These are phyloP conservation scores for Grammothele lineata DNA, from an alignment of 768 basidiomycete genomes.

Conservation along the genomic window DNA sequence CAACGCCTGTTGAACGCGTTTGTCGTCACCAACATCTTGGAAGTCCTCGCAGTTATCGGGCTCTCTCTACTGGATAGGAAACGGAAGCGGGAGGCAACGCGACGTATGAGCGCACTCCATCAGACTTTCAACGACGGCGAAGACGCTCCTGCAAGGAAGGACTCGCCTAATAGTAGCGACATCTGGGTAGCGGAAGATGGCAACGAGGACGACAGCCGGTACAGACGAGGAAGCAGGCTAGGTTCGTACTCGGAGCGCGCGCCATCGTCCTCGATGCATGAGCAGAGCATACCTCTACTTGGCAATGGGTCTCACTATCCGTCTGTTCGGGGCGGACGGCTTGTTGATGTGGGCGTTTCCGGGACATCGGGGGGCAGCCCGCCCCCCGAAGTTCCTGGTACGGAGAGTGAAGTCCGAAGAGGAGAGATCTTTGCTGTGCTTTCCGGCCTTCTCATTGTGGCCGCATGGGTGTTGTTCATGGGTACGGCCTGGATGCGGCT, in stretches of 20 bases:
- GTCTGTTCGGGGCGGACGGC: slow-evolving; percentile 21
- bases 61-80: slow-evolving; percentile 46
- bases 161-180: no score
- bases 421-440: slow-evolving; percentile 48
- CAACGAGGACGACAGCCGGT: slow-evolving; percentile 13
- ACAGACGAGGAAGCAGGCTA: no score
- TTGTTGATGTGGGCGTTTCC: slow-evolving; percentile 10
- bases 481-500: slow-evolving; percentile 55
- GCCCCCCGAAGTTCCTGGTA: slow-evolving; percentile 9
- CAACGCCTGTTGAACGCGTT: slow-evolving; percentile 58
- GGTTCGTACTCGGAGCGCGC: slow-evolving; percentile 1
- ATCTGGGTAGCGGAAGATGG: slow-evolving; percentile 4
- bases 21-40: slow-evolving; percentile 51
- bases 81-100: slow-evolving; percentile 29
- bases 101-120: slow-evolving; percentile 15
- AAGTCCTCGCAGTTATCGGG: slow-evolving; percentile 46
- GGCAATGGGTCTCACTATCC: slow-evolving; percentile 14
- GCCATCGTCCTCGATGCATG: slow-evolving; percentile 13
- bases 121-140: slow-evolving; percentile 9
- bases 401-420: slow-evolving; percentile 29
- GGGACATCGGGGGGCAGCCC: no score
- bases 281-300: slow-evolving; percentile 22
- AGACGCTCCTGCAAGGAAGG: slow-evolving; percentile 4
- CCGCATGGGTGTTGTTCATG: slow-evolving; percentile 64
- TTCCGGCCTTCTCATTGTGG: slow-evolving; percentile 39